Conservation (phyloP, 495 filamentous ascomycete genomes). For the Podospora pseudocomata region DNA sequence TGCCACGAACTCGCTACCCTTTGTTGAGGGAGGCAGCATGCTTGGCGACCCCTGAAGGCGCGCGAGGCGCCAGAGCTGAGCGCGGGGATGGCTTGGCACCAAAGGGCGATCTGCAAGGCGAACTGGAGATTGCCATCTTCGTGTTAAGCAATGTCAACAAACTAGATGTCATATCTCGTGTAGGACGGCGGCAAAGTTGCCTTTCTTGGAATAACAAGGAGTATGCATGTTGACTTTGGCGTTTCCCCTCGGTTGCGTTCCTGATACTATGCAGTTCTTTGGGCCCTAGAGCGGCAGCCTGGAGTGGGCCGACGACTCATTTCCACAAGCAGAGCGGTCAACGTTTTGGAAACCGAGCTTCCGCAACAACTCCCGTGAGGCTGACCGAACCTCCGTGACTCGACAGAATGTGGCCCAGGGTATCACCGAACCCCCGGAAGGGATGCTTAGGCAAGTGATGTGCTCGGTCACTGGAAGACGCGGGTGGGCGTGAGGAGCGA, state of each 20-base stretch:
- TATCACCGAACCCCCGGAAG: background rate
- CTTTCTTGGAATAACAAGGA: background rate
- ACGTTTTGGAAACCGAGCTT: slow-evolving; percentile 6
- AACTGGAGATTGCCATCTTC: background rate
- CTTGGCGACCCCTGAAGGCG: slow-evolving; percentile 3
- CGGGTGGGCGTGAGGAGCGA: background rate
- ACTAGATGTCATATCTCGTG: background rate
- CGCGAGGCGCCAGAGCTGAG: slow-evolving; percentile 20
- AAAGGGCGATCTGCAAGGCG: slow-evolving; percentile 18
- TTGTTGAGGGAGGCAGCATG: background rate
- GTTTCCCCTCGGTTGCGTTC: background rate
- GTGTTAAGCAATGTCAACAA: background rate
- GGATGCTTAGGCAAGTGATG: background rate
- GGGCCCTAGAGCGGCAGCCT: background rate
- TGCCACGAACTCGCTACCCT: background rate
- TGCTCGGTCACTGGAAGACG: background rate
- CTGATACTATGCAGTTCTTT: background rate
- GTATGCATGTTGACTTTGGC: background rate
- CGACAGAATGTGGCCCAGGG: background rate
- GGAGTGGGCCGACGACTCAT: slow-evolving; percentile 7
- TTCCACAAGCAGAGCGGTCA: slow-evolving; percentile 18
- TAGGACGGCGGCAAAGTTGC: background rate
- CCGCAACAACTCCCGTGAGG: slow-evolving; percentile 1
- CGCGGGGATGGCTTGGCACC: slow-evolving; percentile 15
- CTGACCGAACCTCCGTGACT: background rate